Evolutionary conservation across 352 stramenopile genomes (phyloP).

Genomic region (Phytopythium oedochilum): DNA sequence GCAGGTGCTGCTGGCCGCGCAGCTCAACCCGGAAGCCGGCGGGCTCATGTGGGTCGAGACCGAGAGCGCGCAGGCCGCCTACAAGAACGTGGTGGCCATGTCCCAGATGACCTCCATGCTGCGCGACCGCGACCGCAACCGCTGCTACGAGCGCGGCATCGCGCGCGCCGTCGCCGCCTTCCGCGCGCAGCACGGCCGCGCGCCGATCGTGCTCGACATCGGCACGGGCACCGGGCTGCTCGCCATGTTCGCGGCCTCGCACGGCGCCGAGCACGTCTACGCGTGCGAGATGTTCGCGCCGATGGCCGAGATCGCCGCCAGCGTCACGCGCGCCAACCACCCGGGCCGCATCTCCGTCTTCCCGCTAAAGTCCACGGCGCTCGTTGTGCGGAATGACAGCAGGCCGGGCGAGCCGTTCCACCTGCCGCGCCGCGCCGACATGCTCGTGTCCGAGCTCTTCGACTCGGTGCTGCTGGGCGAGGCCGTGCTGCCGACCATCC

Average conservation of each 20-base stretch:
- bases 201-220: constrained; percentile 77
- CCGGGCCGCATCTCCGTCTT: constrained; percentile 76
- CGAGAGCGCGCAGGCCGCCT: constrained; percentile 43
- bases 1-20: constrained; percentile 63
- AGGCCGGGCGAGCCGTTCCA: constrained; percentile 18
- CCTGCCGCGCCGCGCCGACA: constrained; percentile 68
- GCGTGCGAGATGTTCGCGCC: constrained; percentile 90
- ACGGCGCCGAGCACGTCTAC: constrained; percentile 87
- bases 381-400: constrained; percentile 27
- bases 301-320: constrained; percentile 77
- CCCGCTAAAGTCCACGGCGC: constrained; percentile 65
- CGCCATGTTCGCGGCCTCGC: constrained; percentile 84
- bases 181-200: constrained; percentile 25
- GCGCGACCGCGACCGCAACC: constrained; percentile 66
- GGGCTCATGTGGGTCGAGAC: constrained; percentile 84
- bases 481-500: constrained; percentile 80
- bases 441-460: constrained; percentile 93
- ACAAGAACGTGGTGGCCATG: constrained; percentile 84
- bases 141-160: constrained; percentile 77
- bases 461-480: constrained; percentile 90
- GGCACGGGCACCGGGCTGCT: constrained; percentile 74
- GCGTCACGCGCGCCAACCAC: constrained; percentile 66
- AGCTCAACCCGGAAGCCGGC: constrained; percentile 66
- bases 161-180: constrained; percentile 54
- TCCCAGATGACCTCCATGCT: constrained; percentile 89